These are phyloP conservation scores for Epichloe aotearoae DNA, from an alignment of 2,329 filamentous ascomycete species.

Conservation along the genomic window DNA sequence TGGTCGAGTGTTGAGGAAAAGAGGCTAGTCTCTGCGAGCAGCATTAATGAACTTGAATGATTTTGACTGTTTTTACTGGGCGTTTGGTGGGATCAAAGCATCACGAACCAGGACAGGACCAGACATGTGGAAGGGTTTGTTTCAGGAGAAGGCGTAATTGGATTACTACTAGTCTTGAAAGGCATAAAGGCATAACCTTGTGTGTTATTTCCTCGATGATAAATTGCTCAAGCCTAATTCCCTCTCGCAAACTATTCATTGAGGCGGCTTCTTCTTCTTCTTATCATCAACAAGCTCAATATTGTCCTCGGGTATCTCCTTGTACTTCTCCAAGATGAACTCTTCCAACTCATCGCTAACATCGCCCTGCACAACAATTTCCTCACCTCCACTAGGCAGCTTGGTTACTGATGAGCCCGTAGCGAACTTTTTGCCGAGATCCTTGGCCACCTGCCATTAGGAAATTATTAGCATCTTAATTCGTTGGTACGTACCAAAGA, in stretches of 20 bases:
- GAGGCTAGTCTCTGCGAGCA: constrained; percentile 22
- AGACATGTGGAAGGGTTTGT: not conserved
- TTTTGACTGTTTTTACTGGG: not conserved
- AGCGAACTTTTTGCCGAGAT: constrained; percentile 97
- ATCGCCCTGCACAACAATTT: constrained; percentile 96
- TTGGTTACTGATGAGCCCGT: constrained; percentile 91
- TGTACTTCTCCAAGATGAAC: constrained; percentile 79
- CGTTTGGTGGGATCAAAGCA: not conserved
- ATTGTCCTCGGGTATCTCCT: constrained; percentile 86
- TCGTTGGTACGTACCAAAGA: not conserved
- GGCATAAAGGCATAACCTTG: not conserved
- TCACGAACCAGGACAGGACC: not conserved
- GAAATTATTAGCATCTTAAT: not conserved
- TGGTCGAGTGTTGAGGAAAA: constrained; percentile 42
- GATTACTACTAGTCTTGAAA: not conserved
- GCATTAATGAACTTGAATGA: not conserved
- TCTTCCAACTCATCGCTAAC: constrained; percentile 90
- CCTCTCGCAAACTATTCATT: not conserved
- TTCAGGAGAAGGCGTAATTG: not conserved
- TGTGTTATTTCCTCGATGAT: not conserved
- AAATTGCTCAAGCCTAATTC: not conserved
- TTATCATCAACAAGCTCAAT: constrained; percentile 92
- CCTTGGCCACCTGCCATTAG: constrained; percentile 57
- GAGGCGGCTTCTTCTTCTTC: constrained; percentile 54
- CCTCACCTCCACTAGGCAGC: constrained; percentile 71